Evolutionary conservation across 768 basidiomycete species (phyloP).

Genomic region (Tylopilus vinaceipallidus): DNA sequence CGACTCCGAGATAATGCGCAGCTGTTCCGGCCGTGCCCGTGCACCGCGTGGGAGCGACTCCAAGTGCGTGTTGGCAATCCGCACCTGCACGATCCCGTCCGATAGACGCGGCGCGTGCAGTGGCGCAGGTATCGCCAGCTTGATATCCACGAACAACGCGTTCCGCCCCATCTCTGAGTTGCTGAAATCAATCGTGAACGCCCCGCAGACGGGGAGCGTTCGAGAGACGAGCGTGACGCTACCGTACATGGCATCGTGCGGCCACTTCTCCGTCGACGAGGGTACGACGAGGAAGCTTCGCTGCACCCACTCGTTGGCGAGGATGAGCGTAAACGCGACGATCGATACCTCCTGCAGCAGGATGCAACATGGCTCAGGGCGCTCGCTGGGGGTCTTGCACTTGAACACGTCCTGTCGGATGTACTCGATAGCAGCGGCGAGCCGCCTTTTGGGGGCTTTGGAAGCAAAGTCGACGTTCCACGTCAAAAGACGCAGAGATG

Average conservation of each 20-base stretch:
- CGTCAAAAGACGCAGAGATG: constrained; percentile 54
- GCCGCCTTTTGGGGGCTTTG: constrained; percentile 39
- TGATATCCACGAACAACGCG: constrained; percentile 57
- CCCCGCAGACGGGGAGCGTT: constrained; percentile 46
- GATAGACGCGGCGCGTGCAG: constrained; percentile 30
- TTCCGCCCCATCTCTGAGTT: constrained; percentile 50
- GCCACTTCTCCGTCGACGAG: constrained; percentile 54
- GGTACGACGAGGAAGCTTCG: constrained; percentile 60
- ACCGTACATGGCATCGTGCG: constrained; percentile 49
- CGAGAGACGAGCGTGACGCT: constrained; percentile 68
- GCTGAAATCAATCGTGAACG: constrained; percentile 52
- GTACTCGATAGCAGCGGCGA: constrained; percentile 49
- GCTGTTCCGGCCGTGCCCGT: constrained; percentile 46
- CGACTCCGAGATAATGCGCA: constrained; percentile 49
- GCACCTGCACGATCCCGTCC: constrained; percentile 45
- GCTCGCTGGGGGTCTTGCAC: constrained; percentile 39
- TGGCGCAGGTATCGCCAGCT: constrained; percentile 38
- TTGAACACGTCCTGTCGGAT: constrained; percentile 52
- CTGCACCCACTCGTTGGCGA: constrained; percentile 61
- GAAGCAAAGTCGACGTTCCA: constrained; percentile 68
- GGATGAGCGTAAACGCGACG: constrained; percentile 44
- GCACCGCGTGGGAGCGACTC: constrained; percentile 57
- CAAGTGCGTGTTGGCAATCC: constrained; percentile 72
- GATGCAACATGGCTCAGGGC: constrained; percentile 59
- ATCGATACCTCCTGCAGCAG: constrained; percentile 67